These are phyloP conservation scores for Neonothopanus nambi DNA, from an alignment of 1,284 basidiomycete genomes.

Conservation along the genomic window DNA sequence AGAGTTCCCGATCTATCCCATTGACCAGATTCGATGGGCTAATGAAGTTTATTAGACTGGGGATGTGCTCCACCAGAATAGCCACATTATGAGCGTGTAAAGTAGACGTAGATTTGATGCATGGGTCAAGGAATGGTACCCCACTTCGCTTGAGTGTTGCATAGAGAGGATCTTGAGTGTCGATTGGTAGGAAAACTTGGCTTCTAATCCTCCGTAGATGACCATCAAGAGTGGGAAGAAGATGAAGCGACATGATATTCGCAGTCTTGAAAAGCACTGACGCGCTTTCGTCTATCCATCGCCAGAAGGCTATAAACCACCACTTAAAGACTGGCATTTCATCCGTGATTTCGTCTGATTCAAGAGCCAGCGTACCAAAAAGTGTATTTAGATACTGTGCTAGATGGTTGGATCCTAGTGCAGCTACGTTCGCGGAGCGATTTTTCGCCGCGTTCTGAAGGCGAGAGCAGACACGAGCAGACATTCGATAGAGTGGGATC, in stretches of 20 bases:
- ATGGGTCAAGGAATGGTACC: constrained; percentile 27
- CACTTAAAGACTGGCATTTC: not conserved
- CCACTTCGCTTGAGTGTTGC: constrained; percentile 17
- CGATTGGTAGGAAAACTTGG: not conserved
- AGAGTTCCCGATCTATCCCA: not conserved
- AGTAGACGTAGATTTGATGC: constrained; percentile 21
- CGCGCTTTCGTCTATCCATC: constrained; percentile 27
- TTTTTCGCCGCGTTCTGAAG: not conserved
- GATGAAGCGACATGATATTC: constrained; percentile 28
- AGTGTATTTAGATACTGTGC: not conserved
- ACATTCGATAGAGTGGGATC: constrained; percentile 1
- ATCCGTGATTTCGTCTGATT: not conserved
- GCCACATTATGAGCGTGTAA: constrained; percentile 20
- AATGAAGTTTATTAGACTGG: not conserved
- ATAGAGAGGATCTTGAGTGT: not conserved
- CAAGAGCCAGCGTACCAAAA: not conserved
- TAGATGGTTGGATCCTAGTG: not conserved
- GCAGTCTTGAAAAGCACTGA: constrained; percentile 28
- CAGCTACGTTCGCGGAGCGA: not conserved
- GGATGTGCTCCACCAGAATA: not conserved
- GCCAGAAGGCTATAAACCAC: constrained; percentile 25
- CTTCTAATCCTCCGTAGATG: constrained; percentile 22
- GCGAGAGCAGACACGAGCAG: not conserved
- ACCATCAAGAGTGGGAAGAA: constrained; percentile 23
- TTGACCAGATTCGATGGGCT: not conserved